Conservation (phyloP, 257 asterid species). For the Asclepias syriaca region DNA sequence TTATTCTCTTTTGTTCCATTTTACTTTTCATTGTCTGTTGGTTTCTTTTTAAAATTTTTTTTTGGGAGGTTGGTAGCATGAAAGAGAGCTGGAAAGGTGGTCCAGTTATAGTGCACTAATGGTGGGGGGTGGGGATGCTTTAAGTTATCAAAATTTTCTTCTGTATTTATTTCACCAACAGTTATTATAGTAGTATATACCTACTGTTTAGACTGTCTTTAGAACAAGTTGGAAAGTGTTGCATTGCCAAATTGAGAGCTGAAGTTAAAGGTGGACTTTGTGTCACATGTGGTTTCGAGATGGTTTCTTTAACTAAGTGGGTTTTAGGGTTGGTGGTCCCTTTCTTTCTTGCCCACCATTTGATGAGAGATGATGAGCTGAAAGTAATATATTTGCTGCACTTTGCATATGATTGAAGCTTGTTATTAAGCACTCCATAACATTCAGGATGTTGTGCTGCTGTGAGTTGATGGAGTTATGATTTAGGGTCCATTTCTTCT, state of each 20-base stretch:
- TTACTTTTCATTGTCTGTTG: conserved; percentile 7
- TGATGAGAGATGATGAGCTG: conserved; percentile 11
- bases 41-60: neutral
- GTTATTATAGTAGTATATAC: neutral
- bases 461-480: neutral
- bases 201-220: conserved; percentile 30
- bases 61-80: conserved; percentile 21
- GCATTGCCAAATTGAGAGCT: conserved; percentile 10
- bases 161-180: neutral
- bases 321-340: conserved; percentile 46
- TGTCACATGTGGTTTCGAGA: conserved; percentile 21
- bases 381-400: neutral
- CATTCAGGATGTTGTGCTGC: neutral
- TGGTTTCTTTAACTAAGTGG: neutral
- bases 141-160: conserved; percentile 11
- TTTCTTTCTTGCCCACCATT: conserved; percentile 14
- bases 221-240: conserved; percentile 26
- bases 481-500: too few relatives aligned
- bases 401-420: neutral
- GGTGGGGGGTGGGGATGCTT: conserved; percentile 25
- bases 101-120: conserved; percentile 32
- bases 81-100: conserved; percentile 33
- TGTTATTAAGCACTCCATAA: neutral
- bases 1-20: conserved; percentile 2
- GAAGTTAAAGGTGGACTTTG: conserved; percentile 5